Base-by-base conservation (phyloP, 2,329 filamentous ascomycete species). In the Thermothelomyces thermophilus region DNA sequence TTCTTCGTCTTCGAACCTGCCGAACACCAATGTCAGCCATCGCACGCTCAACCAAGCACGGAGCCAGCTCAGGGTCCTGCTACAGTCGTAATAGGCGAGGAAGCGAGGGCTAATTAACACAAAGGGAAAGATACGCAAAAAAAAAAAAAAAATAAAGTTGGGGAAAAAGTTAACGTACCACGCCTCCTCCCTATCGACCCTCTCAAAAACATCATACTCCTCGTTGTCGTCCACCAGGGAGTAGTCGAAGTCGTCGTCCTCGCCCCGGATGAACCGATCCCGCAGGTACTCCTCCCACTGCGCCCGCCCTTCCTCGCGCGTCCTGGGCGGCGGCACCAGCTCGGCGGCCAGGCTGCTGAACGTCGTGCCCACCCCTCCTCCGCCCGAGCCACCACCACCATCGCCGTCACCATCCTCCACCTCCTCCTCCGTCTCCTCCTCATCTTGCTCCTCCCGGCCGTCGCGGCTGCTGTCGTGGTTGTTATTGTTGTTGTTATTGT, bases 211-310 rank as follows among this genome's bases (percentile, higher is more conserved):
- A 63, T 95, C 88, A 49, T 82, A 83, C 17, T 83, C 82, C 26
- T 89, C 83, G 60, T 86, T 82, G 31, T 71, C 70, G 62, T 95
- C 90, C 5, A 95, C 83, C 2, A 56, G 60, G 1, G 60, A 65
- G 63, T 95, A 95, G 54, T 91, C 84, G 60, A 94, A 91, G 41
- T 94, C 88, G 1, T 76, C 73, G 61, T 94, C 90, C 5, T 76
- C 75, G 0, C 90, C 90, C 17, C 75, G 70, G 26, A 95, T 66
- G 60, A 95, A 95, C 31, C 89, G 76, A 58, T 84, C 72, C 30
- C 79, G 77, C 70, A 95, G 80, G 60, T 85, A 86, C 50, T 79
- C 79, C 31, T 72, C 70, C 90, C 90, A 95, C 52, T 81, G 75
- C 53, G 75, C 72, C 44, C 73, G 70, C 0, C 84, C 90, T 41